Percentiles rank a stretch among this genome's conserved stretches.
phyloP scores from a whole-genome alignment of 768 basidiomycete genomes.

The Boletus tylopilopsis region DNA sequence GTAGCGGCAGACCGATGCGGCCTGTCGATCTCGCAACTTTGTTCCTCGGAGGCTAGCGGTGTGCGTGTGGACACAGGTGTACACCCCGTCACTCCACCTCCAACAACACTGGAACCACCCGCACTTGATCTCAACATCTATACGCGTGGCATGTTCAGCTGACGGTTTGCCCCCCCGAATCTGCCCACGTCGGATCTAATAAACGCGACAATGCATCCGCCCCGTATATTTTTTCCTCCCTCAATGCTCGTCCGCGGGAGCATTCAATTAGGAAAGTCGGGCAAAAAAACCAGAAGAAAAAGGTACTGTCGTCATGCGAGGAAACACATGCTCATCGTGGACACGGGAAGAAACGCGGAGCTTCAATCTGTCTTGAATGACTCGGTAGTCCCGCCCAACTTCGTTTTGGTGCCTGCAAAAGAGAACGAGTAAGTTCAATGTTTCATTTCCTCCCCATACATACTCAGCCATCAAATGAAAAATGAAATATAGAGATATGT shows the following conservation, averaged over 20 bases:
- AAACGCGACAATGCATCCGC: constrained; percentile 1
- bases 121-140: not conserved
- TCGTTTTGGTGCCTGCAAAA: not conserved
- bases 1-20: not conserved
- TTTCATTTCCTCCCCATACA: constrained; percentile 2
- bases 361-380: not conserved
- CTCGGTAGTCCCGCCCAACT: not conserved
- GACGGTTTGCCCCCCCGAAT: not conserved
- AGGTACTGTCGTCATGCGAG: constrained; percentile 16
- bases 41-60: not conserved
- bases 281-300: not conserved
- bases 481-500: not conserved
- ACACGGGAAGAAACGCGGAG: constrained; percentile 12
- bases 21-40: constrained; percentile 1
- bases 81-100: too few species aligned
- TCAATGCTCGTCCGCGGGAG: constrained; percentile 4
- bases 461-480: constrained; percentile 13
- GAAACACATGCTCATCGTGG: not conserved
- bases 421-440: not conserved
- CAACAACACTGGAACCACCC: too few species aligned
- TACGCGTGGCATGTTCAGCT: constrained; percentile 3
- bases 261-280: not conserved
- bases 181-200: constrained; percentile 10
- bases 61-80: not conserved
- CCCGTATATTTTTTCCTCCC: not conserved